These are phyloP conservation scores for Tephrocybe sp. DNA, from an alignment of 768 basidiomycete species.

Conservation along the genomic window DNA sequence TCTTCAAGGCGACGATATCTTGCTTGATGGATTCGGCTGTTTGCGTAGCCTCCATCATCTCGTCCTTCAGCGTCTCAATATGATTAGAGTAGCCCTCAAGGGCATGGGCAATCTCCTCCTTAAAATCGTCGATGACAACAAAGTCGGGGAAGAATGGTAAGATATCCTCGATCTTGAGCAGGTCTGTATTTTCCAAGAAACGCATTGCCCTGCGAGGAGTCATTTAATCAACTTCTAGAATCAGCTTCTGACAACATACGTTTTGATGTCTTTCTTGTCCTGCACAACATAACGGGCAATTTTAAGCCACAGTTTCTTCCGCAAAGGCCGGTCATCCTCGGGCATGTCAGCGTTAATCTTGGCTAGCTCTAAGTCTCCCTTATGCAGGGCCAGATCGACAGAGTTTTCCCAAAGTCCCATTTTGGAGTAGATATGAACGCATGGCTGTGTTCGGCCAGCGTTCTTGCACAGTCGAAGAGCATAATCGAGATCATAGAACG, in stretches of 20 bases:
- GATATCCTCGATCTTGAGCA: slow-evolving; percentile 98
- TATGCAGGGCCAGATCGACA: slow-evolving; percentile 91
- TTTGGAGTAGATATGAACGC: slow-evolving; percentile 95
- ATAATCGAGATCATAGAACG: slow-evolving; percentile 97
- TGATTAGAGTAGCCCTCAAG: slow-evolving; percentile 92
- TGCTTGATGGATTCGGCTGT: slow-evolving; percentile 92
- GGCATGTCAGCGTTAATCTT: slow-evolving; percentile 95
- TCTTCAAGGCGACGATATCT: slow-evolving; percentile 82
- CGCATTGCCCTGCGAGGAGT: slow-evolving; percentile 77
- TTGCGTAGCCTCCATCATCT: slow-evolving; percentile 95
- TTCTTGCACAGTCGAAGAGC: slow-evolving; percentile 90
- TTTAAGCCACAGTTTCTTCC: slow-evolving; percentile 97
- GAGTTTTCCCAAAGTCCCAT: slow-evolving; percentile 98
- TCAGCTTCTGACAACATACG: slow-evolving; percentile 54
- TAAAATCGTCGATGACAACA: slow-evolving; percentile 98
- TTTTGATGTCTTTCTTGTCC: slow-evolving; percentile 97
- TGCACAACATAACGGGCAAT: slow-evolving; percentile 98
- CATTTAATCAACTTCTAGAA: slow-evolving; percentile 2
- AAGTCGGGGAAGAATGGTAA: slow-evolving; percentile 99
- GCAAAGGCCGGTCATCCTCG: slow-evolving; percentile 80
- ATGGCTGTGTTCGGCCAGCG: slow-evolving; percentile 78
- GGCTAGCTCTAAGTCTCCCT: slow-evolving; percentile 93
- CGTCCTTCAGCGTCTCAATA: slow-evolving; percentile 84
- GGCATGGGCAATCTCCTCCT: slow-evolving; percentile 96
- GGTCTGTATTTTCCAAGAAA: slow-evolving; percentile 90